Evolutionary conservation across 176 grass and related monocot species (phyloP), one percentile per base, ranked within the genome.

Genomic region (Oryza punctata): DNA sequence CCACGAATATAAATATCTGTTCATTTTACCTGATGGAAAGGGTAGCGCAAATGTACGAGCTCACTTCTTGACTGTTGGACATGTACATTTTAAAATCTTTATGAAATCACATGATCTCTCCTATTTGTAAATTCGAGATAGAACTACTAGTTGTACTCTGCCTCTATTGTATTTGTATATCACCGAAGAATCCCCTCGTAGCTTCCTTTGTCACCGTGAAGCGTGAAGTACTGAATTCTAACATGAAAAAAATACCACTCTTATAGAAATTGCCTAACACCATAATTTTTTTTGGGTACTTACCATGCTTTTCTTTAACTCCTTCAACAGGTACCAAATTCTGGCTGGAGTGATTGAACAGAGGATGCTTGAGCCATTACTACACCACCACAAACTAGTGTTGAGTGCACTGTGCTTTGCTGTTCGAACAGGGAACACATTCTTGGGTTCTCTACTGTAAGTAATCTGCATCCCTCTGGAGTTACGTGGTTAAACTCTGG

Each of bases 261-360:
- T 63, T 43, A 23, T 16, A 72, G 10, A 45, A 45, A 14, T 49
- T 18, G 61, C n/a, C 33, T 43, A 35, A 50, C 38, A n/a, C 13
- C 24, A 50, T 57, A 15, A 13, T 29, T 5, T 21, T 12, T 79
- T 40, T 30, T 19, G n/a, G n/a, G 44, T 78, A 24, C 63, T 65
- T 75, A 38, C 46, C 0, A 11, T 63, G 46, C 65, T 82, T 54
- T 74, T 45, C n/a, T 86, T 69, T n/a, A n/a, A 30, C 29, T 82
- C 47, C 26, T 74, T 78, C 21, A 78, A 90, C 89, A 96, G 96
- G 74, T 99, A 99, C 70, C 93, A 95, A 67, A 18, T 99, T 59
- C 69, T 99, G 23, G 96, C 96, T 28, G 93, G 96, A 65, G 89
- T 99, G 78, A 96, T 99, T 18, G 96, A 99, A 84, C 96, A 99